Conservation (phyloP, 768 basidiomycete genomes). For the Leccinum pellstonianum region DNA sequence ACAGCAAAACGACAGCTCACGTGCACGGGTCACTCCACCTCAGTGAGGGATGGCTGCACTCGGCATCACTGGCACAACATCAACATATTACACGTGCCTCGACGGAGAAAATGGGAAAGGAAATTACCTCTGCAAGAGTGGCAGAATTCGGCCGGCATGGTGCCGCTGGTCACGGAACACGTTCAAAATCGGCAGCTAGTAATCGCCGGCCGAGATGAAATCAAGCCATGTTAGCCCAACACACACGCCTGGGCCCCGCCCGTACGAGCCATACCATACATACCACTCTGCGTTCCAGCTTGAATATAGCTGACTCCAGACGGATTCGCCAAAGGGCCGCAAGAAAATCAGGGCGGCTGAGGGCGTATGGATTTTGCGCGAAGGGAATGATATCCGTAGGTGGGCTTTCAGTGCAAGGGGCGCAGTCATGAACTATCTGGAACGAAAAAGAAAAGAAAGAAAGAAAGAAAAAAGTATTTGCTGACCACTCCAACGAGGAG, state of each 20-base stretch:
- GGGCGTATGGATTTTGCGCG: not conserved
- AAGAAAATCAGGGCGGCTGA: conserved; percentile 11
- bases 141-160: not conserved
- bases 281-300: conserved; percentile 24
- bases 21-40: not conserved
- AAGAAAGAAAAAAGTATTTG: too few species aligned
- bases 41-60: not conserved
- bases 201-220: not conserved
- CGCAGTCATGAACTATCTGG: not conserved
- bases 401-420: not conserved
- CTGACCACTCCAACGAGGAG: not conserved
- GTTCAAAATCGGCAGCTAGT: conserved; percentile 23
- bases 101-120: not conserved
- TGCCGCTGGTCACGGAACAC: conserved; percentile 11
- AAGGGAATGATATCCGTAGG: not conserved
- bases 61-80: not conserved
- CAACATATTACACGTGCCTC: not conserved
- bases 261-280: conserved; percentile 1
- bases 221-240: conserved; percentile 2
- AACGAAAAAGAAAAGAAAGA: not conserved
- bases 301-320: conserved; percentile 20
- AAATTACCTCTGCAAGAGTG: conserved; percentile 8
- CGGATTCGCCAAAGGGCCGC: conserved; percentile 18
- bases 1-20: conserved; percentile 3
- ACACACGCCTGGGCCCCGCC: not conserved